phyloP scores from a whole-genome alignment of 495 filamentous ascomycete species.

The Aspergillus cristatus region DNA sequence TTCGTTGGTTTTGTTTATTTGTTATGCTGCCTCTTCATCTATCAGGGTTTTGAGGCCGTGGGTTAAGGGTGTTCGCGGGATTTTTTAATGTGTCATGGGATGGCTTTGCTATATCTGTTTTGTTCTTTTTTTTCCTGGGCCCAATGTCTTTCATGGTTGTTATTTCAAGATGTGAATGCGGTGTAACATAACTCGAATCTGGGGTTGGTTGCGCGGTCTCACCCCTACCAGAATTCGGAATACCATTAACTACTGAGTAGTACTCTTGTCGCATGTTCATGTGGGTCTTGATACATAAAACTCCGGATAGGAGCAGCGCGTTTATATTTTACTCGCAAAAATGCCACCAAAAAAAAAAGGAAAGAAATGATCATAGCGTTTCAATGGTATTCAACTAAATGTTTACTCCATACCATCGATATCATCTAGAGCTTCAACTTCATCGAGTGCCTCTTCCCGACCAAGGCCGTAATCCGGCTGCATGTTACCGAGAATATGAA shows the following conservation, averaged over 20 bases:
- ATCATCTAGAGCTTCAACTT: constrained; percentile 82
- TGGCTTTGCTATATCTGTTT: constrained; percentile 52
- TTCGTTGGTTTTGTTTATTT: constrained; percentile 29
- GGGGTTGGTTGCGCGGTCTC: constrained; percentile 28
- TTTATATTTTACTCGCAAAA: no score
- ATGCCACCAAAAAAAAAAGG: no score
- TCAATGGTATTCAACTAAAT: no score
- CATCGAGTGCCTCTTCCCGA: constrained; percentile 68
- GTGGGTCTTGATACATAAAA: no score
- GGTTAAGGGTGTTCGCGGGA: constrained; percentile 58
- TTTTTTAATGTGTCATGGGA: constrained; percentile 85
- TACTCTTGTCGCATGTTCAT: constrained; percentile 15
- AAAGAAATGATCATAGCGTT: no score
- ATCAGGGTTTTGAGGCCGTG: constrained; percentile 55
- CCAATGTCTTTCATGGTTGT: constrained; percentile 65
- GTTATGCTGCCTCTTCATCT: constrained; percentile 44
- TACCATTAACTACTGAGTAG: constrained; percentile 41
- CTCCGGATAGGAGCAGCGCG: no score
- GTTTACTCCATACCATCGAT: constrained; percentile 39
- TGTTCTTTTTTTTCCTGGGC: constrained; percentile 50
- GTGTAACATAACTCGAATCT: constrained; percentile 68
- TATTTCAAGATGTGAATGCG: constrained; percentile 55
- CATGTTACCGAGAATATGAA: constrained; percentile 61
- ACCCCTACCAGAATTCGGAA: constrained; percentile 36
- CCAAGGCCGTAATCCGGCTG: constrained; percentile 51